Conservation (phyloP, 345 rosid genomes). For the Theobroma cacao region DNA sequence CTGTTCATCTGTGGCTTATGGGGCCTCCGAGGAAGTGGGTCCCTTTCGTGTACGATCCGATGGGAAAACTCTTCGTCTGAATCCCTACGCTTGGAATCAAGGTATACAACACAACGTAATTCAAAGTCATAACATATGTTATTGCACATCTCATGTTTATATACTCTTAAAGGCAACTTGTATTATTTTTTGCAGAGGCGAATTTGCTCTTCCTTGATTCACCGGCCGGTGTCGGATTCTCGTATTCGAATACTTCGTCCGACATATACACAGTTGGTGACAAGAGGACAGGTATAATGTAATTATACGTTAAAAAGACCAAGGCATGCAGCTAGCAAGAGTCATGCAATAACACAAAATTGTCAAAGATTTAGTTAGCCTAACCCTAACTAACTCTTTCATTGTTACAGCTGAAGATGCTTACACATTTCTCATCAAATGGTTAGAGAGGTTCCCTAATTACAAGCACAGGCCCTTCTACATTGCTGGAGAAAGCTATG, state of each 20-base stretch:
- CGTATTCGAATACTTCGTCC: constrained; percentile 63
- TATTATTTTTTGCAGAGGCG: constrained; percentile 43
- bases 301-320: too few relatives aligned
- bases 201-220: constrained; percentile 83
- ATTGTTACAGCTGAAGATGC: constrained; percentile 66
- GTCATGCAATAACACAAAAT: background rate
- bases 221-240: constrained; percentile 92
- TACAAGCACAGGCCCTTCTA: constrained; percentile 70
- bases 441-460: constrained; percentile 73
- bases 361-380: constrained; percentile 23
- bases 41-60: constrained; percentile 68
- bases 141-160: too few relatives aligned
- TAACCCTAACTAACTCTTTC: background rate
- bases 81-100: constrained; percentile 73
- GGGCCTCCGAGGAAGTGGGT: constrained; percentile 93
- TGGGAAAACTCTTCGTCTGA: constrained; percentile 51
- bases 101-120: too few relatives aligned
- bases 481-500: constrained; percentile 95
- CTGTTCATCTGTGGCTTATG: constrained; percentile 82
- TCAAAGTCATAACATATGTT: too few relatives aligned
- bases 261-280: constrained; percentile 61
- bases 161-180: too few relatives aligned
- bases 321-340: background rate
- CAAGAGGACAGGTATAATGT: constrained; percentile 62
- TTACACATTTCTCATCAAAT: constrained; percentile 51